A percentile compares a stretch with the other conserved stretches of the same genome.
phyloP scores from a whole-genome alignment of 139 green algal genomes.

The Edaphochlamys debaryana region DNA sequence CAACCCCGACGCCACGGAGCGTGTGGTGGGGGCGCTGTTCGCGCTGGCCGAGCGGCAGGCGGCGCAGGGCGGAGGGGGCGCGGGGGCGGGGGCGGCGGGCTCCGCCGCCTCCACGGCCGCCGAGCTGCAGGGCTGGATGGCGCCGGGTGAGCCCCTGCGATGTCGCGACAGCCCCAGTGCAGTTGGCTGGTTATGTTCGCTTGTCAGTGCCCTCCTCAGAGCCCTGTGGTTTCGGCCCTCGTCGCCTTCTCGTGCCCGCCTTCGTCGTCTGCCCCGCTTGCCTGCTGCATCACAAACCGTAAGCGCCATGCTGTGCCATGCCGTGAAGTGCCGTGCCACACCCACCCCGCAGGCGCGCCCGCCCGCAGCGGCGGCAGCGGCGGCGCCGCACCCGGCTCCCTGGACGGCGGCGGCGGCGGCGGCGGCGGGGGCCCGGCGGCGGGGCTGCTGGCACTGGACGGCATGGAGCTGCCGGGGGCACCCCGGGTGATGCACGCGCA shows the following conservation, averaged over 20 bases:
- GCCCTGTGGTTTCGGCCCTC: too few relatives aligned
- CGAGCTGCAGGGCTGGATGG: too few relatives aligned
- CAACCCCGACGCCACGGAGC: slow-evolving; percentile 65
- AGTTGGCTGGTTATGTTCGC: too few relatives aligned
- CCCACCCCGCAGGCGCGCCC: not conserved
- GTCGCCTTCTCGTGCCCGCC: too few relatives aligned
- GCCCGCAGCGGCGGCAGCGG: slow-evolving; percentile 8
- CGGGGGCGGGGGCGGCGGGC: not conserved
- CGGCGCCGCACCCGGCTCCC: not conserved
- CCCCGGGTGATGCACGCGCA: slow-evolving; percentile 21
- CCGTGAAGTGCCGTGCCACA: too few relatives aligned
- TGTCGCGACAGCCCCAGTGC: too few relatives aligned
- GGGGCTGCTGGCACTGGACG: slow-evolving; percentile 23
- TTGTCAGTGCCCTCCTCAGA: too few relatives aligned
- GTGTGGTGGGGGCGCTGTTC: slow-evolving; percentile 84
- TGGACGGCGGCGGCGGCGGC: not conserved
- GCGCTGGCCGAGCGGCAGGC: slow-evolving; percentile 38
- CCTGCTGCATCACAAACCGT: too few relatives aligned
- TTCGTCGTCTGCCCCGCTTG: too few relatives aligned
- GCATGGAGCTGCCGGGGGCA: slow-evolving; percentile 41
- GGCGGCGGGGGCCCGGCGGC: not conserved
- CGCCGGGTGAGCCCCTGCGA: too few relatives aligned
- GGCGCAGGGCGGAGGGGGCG: not conserved
- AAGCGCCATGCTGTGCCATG: too few relatives aligned
- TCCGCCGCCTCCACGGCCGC: too few relatives aligned